Evolutionary conservation across 257 asterid genomes (phyloP).

Genomic region (Przewalskia tangutica): DNA sequence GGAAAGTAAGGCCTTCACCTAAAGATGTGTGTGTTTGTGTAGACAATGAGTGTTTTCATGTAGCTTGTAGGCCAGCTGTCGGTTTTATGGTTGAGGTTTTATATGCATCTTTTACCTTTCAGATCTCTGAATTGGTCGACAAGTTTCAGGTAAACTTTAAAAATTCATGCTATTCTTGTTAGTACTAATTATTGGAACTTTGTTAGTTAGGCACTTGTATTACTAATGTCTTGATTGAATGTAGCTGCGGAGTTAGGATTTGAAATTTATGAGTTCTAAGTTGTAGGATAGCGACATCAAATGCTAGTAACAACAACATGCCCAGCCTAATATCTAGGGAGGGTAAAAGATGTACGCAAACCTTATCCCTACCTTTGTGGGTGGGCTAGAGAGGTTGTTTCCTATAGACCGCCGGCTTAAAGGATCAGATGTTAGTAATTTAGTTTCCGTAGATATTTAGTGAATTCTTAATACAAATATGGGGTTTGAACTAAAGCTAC

Average conservation of each 20-base stretch:
- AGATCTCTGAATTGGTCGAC: conserved; percentile 49
- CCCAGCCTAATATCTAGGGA: too few relatives aligned
- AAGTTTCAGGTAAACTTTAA: conserved; percentile 57
- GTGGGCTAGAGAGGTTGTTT: too few relatives aligned
- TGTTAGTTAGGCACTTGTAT: background rate
- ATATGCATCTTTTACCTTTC: conserved; percentile 60
- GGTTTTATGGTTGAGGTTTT: conserved; percentile 59
- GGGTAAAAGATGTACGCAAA: too few relatives aligned
- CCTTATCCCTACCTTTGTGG: too few relatives aligned
- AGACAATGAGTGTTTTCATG: conserved; percentile 76
- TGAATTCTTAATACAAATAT: too few relatives aligned
- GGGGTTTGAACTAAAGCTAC: too few relatives aligned
- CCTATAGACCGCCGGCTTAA: too few relatives aligned
- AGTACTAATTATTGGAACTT: background rate
- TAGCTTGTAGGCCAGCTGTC: conserved; percentile 75
- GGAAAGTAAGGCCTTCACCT: conserved; percentile 48
- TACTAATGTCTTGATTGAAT: background rate
- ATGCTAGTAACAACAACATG: too few relatives aligned
- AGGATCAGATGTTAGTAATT: too few relatives aligned
- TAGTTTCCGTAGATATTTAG: too few relatives aligned
- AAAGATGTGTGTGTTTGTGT: conserved; percentile 63
- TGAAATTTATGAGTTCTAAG: too few relatives aligned
- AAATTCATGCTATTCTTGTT: background rate
- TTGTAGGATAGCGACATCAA: too few relatives aligned
- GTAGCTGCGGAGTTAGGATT: background rate